Evolutionary conservation across 345 rosid genomes (phyloP).

Genomic region (Nasturtium officinale): DNA sequence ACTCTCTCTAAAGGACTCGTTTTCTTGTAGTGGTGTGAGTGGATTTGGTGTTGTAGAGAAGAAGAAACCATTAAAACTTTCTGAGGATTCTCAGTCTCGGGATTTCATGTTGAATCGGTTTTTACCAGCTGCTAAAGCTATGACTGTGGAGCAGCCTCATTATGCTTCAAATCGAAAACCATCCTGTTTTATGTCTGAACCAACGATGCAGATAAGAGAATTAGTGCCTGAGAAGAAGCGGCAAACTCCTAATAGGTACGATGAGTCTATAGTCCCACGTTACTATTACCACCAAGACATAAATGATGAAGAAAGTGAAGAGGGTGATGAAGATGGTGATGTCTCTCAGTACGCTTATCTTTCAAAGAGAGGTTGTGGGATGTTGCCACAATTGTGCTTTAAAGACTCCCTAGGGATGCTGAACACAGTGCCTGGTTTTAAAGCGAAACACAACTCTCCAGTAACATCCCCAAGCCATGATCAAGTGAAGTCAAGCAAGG

Average conservation of each 20-base stretch:
- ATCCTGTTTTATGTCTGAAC: slow-evolving; percentile 45
- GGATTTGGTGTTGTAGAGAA: slow-evolving; percentile 49
- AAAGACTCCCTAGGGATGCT: slow-evolving; percentile 60
- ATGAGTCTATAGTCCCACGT: slow-evolving; percentile 38
- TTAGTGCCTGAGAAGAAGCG: slow-evolving; percentile 41
- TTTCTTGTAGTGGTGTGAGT: slow-evolving; percentile 63
- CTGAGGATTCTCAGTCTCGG: slow-evolving; percentile 56
- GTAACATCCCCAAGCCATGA: slow-evolving; percentile 40
- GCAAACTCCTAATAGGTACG: slow-evolving; percentile 32
- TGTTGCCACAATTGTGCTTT: slow-evolving; percentile 70
- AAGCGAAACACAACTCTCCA: slow-evolving; percentile 49
- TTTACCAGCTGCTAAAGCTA: slow-evolving; percentile 96
- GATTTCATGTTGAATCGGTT: slow-evolving; percentile 94
- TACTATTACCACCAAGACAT: slow-evolving; percentile 42
- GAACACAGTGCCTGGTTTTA: slow-evolving; percentile 65
- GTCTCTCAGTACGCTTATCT: slow-evolving; percentile 45
- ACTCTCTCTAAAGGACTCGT: slow-evolving; percentile 56
- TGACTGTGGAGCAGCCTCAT: slow-evolving; percentile 73
- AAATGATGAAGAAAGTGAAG: slow-evolving; percentile 54
- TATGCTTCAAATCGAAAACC: slow-evolving; percentile 64
- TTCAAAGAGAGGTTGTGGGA: slow-evolving; percentile 71
- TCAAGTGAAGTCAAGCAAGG: slow-evolving; percentile 50
- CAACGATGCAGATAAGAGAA: slow-evolving; percentile 49
- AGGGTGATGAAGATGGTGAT: slow-evolving; percentile 49
- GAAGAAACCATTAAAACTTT: slow-evolving; percentile 55